Conservation (phyloP, 208 protist species). For the Acanthamoeba royreba region DNA sequence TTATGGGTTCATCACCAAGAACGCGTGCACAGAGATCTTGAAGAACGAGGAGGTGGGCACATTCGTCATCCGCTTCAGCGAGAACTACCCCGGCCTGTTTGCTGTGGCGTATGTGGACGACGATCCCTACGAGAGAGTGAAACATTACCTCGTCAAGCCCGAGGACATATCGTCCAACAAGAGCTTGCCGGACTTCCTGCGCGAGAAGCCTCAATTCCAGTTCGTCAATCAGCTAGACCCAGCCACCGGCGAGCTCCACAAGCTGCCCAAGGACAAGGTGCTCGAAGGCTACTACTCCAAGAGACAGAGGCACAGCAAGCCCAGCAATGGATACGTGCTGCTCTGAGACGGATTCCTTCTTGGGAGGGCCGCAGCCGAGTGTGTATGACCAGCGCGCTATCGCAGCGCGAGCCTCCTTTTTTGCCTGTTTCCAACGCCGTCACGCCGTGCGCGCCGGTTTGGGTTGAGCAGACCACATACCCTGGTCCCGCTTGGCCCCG, state of each 20-base stretch:
- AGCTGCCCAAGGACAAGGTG: slow-evolving; percentile 45
- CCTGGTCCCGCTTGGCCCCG: too few relatives aligned
- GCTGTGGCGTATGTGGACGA: slow-evolving; percentile 63
- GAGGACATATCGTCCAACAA: slow-evolving; percentile 69
- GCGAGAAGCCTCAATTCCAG: slow-evolving; percentile 57
- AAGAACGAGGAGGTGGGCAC: slow-evolving; percentile 25
- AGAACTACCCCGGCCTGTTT: slow-evolving; percentile 60
- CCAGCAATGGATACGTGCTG: slow-evolving; percentile 35
- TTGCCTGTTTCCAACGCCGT: too few relatives aligned
- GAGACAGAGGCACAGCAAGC: slow-evolving; percentile 27
- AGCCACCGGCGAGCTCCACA: slow-evolving; percentile 40
- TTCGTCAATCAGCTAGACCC: slow-evolving; percentile 13
- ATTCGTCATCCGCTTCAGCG: slow-evolving; percentile 64
- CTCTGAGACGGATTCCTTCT: background rate
- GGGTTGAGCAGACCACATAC: too few relatives aligned
- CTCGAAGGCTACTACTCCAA: slow-evolving; percentile 60
- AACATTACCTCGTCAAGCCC: slow-evolving; percentile 68
- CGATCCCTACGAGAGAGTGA: slow-evolving; percentile 57
- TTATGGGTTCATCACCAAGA: slow-evolving; percentile 64
- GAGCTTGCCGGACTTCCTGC: slow-evolving; percentile 62
- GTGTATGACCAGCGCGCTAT: too few relatives aligned
- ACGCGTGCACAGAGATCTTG: slow-evolving; percentile 55
- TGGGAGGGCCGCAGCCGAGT: too few relatives aligned
- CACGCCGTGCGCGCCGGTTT: too few relatives aligned
- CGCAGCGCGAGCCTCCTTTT: too few relatives aligned